Evolutionary conservation across 345 rosid species (phyloP), one percentile per base, ranked within the genome.

Genomic region (Zanthoxylum bungeanum): DNA sequence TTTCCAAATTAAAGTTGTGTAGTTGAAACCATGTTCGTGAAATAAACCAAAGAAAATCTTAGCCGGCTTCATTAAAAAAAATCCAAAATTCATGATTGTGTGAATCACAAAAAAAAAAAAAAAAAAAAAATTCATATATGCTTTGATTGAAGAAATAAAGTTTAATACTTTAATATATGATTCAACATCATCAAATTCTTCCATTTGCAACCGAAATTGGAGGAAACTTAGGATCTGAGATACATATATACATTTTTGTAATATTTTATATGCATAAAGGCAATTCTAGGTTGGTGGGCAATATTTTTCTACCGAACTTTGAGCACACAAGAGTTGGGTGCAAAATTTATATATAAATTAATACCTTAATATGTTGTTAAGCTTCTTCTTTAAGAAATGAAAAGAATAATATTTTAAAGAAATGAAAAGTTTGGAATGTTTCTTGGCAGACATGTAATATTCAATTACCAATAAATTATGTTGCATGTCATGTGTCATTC

Each of bases 171-270:
- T 4, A 4, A 5, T 55, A 7, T 5, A 55, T 25, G 60, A 55
- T 27, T 61, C 47, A 61, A 60, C 65, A 37, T 60, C 65, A 37
- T 36, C 30, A 9, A 21, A 9, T 60, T 36, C 27, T 21, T 60
- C 27, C 7, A n/a, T n/a, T 60, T 31, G 42, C 40, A 33, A 60
- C 44, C 64, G 16, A 60, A 34, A 60, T 36, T 8, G 27, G 47
- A 36, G 65, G 65, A 60, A 60, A 37, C 65, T 60, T 60, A 21
- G 24, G 65, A 60, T 36, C 28, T 21, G 46, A 60, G 30, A 4
- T n/a, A n/a, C 28, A 36, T n/a, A n/a, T 11, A 10, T 12, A 3
- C 39, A 0, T 33, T 1, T 19, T 25, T 14, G 2, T 55, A 24
- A 24, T 44, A 51, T 16, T 31, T 0, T 28, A 12, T 16, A 16